Evolutionary conservation across 1,284 basidiomycete species (phyloP).

Genomic region (Trichosporon sp.): DNA sequence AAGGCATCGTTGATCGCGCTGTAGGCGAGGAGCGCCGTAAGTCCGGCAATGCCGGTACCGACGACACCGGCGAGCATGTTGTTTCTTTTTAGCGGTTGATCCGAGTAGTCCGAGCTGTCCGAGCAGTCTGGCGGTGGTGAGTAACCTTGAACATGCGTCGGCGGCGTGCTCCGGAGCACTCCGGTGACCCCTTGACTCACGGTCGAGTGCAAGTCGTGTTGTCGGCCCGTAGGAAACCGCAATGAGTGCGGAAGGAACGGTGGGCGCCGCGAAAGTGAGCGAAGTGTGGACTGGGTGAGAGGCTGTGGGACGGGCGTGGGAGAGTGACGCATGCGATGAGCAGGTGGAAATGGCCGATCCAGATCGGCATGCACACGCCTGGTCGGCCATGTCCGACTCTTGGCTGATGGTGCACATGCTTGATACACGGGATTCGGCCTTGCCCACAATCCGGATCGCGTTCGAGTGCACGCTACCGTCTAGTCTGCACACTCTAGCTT

Average conservation of each 20-base stretch:
- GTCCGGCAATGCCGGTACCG: neutral
- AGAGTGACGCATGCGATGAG: neutral
- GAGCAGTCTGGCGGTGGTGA: neutral
- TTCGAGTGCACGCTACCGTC: neutral
- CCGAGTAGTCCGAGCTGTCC: neutral
- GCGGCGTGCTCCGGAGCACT: neutral
- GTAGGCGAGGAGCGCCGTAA: neutral
- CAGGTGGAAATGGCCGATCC: slow-evolving; percentile 5
- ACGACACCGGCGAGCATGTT: neutral
- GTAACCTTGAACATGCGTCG: neutral
- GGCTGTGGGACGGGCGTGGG: neutral
- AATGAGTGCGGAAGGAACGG: neutral
- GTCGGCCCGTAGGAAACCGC: neutral
- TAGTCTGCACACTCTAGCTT: neutral
- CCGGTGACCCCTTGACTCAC: neutral
- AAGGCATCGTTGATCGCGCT: neutral
- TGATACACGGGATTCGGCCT: neutral
- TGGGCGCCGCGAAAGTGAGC: neutral
- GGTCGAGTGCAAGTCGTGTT: neutral
- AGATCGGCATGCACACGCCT: neutral
- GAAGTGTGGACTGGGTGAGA: neutral
- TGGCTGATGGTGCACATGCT: neutral
- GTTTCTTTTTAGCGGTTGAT: neutral
- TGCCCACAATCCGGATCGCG: slow-evolving; percentile 4
- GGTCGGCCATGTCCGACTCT: slow-evolving; percentile 8